These are phyloP conservation scores for Rhododendron ferrugineum DNA, from an alignment of 148 eudicot species.

Conservation along the genomic window DNA sequence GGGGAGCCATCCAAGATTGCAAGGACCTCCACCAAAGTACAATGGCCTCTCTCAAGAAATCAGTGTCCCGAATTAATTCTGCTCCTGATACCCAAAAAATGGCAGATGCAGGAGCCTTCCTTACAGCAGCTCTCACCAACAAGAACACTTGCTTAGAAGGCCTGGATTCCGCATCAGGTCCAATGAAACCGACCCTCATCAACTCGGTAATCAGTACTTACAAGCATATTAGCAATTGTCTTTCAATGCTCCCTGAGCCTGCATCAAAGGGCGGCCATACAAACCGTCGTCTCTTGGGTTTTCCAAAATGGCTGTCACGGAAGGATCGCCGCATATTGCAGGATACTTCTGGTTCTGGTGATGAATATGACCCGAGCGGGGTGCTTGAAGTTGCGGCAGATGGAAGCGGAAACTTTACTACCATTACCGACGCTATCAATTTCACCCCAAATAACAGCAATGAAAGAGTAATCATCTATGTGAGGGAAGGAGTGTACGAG, in stretches of 20 bases:
- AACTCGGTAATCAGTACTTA: conserved; percentile 36
- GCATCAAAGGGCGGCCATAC: background rate
- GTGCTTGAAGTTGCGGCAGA: conserved; percentile 55
- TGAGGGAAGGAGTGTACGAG: conserved; percentile 63
- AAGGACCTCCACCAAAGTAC: conserved; percentile 72
- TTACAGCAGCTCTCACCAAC: conserved; percentile 78
- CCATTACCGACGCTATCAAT: conserved; percentile 58
- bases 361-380: conserved; percentile 22
- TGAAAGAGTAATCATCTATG: conserved; percentile 50
- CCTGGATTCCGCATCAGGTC: conserved; percentile 51
- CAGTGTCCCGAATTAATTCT: conserved; percentile 32
- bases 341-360: conserved; percentile 7
- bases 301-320: conserved; percentile 32
- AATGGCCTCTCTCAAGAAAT: conserved; percentile 31
- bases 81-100: conserved; percentile 18
- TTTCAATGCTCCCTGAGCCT: conserved; percentile 47
- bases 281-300: conserved; percentile 28
- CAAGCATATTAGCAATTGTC: conserved; percentile 61
- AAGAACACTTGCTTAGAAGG: conserved; percentile 88
- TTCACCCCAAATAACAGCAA: conserved; percentile 75
- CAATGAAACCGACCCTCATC: conserved; percentile 41
- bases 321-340: conserved; percentile 29
- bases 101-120: conserved; percentile 47
- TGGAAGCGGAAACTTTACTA: conserved; percentile 77
- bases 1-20: conserved; percentile 75